Conservation (phyloP, 768 basidiomycete genomes). For the Psilocybe cyanescens region DNA sequence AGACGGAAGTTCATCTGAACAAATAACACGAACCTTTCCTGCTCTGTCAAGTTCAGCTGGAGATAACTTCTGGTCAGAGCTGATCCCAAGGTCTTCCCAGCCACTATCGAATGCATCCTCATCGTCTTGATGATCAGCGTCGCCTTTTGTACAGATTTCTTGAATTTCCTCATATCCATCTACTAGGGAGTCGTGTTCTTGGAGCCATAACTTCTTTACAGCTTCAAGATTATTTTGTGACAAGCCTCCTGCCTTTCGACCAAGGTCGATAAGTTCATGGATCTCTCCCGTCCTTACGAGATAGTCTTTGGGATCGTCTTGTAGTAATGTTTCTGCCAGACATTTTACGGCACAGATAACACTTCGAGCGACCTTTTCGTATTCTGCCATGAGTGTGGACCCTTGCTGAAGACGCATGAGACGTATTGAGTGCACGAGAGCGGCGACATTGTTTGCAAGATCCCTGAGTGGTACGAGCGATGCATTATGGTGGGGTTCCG, state of each 20-base stretch:
- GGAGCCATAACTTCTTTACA: conserved; percentile 53
- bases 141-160: conserved; percentile 51
- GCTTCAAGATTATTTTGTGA: conserved; percentile 62
- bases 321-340: conserved; percentile 45
- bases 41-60: conserved; percentile 56
- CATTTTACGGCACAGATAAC: conserved; percentile 48
- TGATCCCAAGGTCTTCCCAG: conserved; percentile 67
- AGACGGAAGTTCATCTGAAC: background rate
- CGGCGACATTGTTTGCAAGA: conserved; percentile 49
- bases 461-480: conserved; percentile 57
- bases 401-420: conserved; percentile 52
- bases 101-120: conserved; percentile 52
- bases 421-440: conserved; percentile 52
- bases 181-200: conserved; percentile 58
- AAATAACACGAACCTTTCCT: conserved; percentile 49
- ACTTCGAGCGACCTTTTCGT: conserved; percentile 38
- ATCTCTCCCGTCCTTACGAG: conserved; percentile 61
- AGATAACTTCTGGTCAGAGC: conserved; percentile 47
- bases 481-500: conserved; percentile 54
- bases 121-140: conserved; percentile 30
- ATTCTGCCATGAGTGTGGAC: conserved; percentile 47
- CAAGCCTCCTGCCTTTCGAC: conserved; percentile 48
- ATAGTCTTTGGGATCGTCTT: conserved; percentile 44
- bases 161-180: conserved; percentile 65
- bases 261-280: conserved; percentile 61